Conservation (phyloP, 2,329 filamentous ascomycete species). For the Colletotrichum musae region DNA sequence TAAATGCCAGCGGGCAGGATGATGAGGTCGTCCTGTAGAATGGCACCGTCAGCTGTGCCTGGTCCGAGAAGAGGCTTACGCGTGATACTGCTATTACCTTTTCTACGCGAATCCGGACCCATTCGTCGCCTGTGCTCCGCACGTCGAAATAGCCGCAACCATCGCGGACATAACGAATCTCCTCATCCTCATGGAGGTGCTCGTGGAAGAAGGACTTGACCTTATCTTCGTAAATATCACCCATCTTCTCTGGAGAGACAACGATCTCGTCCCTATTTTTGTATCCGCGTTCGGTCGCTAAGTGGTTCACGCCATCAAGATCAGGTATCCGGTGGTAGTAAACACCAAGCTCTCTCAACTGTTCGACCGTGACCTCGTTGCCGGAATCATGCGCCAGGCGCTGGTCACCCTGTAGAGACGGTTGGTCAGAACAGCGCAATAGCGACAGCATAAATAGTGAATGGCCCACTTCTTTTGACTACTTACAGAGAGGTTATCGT, state of each 20-base stretch:
- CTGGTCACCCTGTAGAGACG: slow-evolving; percentile 83
- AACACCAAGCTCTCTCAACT: slow-evolving; percentile 83
- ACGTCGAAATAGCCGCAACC: slow-evolving; percentile 96
- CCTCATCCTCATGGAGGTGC: slow-evolving; percentile 98
- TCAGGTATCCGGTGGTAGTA: slow-evolving; percentile 79
- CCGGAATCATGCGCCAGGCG: slow-evolving; percentile 91
- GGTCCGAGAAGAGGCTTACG: neutral
- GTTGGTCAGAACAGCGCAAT: neutral
- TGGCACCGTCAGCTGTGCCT: neutral
- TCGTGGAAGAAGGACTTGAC: slow-evolving; percentile 95
- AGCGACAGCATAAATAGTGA: no score
- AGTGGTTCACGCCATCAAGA: slow-evolving; percentile 76
- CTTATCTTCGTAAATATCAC: slow-evolving; percentile 90
- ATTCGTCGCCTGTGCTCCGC: slow-evolving; percentile 83
- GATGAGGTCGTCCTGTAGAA: slow-evolving; percentile 80
- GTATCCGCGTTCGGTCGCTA: slow-evolving; percentile 85
- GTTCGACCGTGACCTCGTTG: slow-evolving; percentile 72
- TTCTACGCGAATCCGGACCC: slow-evolving; percentile 88
- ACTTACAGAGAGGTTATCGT: slow-evolving; percentile 69
- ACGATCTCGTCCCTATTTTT: slow-evolving; percentile 95
- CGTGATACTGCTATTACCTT: slow-evolving; percentile 64
- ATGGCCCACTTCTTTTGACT: neutral
- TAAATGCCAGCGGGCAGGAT: slow-evolving; percentile 96
- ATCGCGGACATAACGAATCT: slow-evolving; percentile 94
- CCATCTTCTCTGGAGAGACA: slow-evolving; percentile 89